Conservation (phyloP, 1,284 basidiomycete species). For the Golubevia pallescens region DNA sequence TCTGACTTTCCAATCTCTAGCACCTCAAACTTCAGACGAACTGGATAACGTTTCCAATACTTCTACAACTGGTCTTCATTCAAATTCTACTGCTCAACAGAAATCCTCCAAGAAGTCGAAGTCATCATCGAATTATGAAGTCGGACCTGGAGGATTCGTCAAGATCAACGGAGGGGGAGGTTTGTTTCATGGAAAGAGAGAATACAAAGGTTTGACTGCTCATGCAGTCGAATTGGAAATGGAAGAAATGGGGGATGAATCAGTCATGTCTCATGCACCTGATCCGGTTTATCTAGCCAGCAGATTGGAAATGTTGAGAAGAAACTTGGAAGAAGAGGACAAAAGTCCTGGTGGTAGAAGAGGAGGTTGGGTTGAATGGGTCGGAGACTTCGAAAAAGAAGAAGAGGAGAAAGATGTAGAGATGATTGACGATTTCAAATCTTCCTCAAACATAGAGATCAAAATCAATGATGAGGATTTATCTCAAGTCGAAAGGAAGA, state of each 20-base stretch:
- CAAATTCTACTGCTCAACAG: neutral
- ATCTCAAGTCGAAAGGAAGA: neutral
- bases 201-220: constrained; percentile 54
- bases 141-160: constrained; percentile 1
- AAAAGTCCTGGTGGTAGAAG: constrained; percentile 13
- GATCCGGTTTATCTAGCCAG: constrained; percentile 49
- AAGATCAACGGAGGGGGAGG: constrained; percentile 24
- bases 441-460: constrained; percentile 27
- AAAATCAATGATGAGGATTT: constrained; percentile 22
- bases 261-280: constrained; percentile 49
- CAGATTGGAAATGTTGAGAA: constrained; percentile 37
- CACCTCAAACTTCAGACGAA: neutral
- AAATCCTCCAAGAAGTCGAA: neutral
- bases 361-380: constrained; percentile 31
- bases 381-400: constrained; percentile 25
- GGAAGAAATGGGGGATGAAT: constrained; percentile 40
- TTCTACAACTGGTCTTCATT: neutral
- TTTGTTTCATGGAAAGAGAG: constrained; percentile 29
- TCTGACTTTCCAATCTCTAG: neutral
- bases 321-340: constrained; percentile 47
- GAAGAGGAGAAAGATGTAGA: constrained; percentile 5
- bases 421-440: constrained; percentile 21
- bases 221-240: constrained; percentile 54
- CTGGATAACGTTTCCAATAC: neutral
- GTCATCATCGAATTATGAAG: no score